Base-by-base conservation (phyloP, 2,329 filamentous ascomycete genomes). In the Coniochaeta sp. region DNA sequence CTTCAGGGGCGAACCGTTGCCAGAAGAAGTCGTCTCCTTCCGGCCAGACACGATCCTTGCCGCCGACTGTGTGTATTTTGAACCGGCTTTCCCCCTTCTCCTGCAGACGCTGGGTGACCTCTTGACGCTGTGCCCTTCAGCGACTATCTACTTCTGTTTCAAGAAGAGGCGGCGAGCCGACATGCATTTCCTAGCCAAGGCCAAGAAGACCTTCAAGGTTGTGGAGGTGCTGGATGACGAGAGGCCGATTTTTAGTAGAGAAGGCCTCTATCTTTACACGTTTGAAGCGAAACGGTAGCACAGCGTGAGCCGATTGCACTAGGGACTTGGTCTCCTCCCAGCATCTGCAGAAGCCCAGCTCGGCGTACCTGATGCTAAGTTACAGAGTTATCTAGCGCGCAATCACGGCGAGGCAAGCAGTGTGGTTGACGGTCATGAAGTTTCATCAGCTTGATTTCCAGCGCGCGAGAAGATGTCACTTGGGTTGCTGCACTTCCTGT, bases 21-120 rank as follows among this genome's bases (percentile, higher is more conserved):
- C 85, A 40, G 72, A 76, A 47, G 73, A 77, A 50, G 76, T 88
- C 50, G 66, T 79, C 58, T 74, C 79, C 59, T 78, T 80, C 66
- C 83, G 83, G 63, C 91, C 92, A 19, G 86, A 93, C 68, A 80
- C 96, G 59, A 87, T 99, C 60, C 82, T 98, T n/a, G 95, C 95
- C 3, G 93, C 93, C 44, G 95, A 98, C 73, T 98, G 93, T 75
- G 92, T 96, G 56, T 99, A 98, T 78, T 96, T 96, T 73, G 95
- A 98, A 74, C 92, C 93, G 2, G 91, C 95, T 1, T 98, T 98
- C 70, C 93, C 93, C 32, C 79, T 97, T 36, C 81, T 99, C 55
- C 82, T 95, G 69, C 77, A 86, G 64, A 98, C 93, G 6, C 77
- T 98, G 65, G 79, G 83, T 61, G 86, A 90, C 63, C 79, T 97